phyloP scores from a whole-genome alignment of 2,329 filamentous ascomycete genomes.

The Pseudogymnoascus verrucosus region DNA sequence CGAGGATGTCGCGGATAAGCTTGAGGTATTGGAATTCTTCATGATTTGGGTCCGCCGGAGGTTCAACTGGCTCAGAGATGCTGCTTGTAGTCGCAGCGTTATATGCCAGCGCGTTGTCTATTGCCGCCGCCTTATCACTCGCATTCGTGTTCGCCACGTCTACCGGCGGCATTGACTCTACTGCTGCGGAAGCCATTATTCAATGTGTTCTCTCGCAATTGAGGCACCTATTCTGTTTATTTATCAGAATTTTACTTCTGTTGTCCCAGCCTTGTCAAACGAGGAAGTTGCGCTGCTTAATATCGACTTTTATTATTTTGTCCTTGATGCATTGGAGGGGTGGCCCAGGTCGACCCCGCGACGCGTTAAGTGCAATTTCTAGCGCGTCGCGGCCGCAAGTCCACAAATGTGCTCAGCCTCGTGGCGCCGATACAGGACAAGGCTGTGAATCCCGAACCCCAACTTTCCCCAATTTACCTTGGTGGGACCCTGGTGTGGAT shows the following conservation, averaged over 20 bases:
- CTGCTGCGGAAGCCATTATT: slow-evolving; percentile 1
- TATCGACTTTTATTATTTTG: slow-evolving; percentile 5
- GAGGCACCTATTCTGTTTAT: no score
- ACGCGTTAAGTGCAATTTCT: slow-evolving; percentile 8
- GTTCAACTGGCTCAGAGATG: not conserved
- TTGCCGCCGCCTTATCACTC: not conserved
- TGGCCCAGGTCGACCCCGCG: not conserved
- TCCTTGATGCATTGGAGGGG: not conserved
- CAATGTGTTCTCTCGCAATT: not conserved
- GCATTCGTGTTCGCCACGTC: not conserved
- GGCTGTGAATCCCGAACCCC: not conserved
- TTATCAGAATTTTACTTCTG: not conserved
- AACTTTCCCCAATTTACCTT: not conserved
- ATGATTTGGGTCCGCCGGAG: slow-evolving; percentile 36
- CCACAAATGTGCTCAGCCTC: not conserved
- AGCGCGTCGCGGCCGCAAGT: not conserved
- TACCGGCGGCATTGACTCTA: not conserved
- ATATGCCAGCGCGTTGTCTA: not conserved
- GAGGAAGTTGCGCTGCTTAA: not conserved
- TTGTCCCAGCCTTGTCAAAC: not conserved
- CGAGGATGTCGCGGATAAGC: slow-evolving; percentile 76
- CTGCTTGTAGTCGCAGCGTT: not conserved
- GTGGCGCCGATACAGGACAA: slow-evolving; percentile 3
- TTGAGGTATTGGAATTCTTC: slow-evolving; percentile 94
- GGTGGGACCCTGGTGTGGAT: not conserved